Percentiles rank a stretch among this genome's conserved stretches.
Conservation (phyloP, 2,329 filamentous ascomycete genomes). For the Phyllosticta ampelicida region DNA sequence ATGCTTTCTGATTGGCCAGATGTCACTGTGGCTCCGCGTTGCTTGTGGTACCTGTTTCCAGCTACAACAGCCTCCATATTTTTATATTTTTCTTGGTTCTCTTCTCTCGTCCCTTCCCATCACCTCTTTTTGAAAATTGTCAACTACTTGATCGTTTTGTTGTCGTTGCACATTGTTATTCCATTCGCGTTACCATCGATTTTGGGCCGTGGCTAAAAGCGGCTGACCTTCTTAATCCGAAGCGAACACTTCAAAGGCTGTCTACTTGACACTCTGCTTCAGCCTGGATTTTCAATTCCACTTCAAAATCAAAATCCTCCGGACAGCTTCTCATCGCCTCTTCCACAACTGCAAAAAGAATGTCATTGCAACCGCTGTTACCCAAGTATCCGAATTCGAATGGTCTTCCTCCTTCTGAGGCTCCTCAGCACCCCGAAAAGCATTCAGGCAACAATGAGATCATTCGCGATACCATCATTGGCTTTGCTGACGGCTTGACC, state of each 20-base stretch:
- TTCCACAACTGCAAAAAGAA: not conserved
- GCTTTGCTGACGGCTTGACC: conserved; percentile 69
- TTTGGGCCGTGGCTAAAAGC: not conserved
- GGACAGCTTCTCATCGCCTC: not conserved
- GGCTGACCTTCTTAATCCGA: not conserved
- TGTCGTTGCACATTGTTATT: not conserved
- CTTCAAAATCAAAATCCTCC: not conserved
- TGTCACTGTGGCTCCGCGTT: not conserved
- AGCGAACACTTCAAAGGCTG: not conserved
- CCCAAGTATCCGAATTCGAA: not conserved
- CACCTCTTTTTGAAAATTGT: not conserved
- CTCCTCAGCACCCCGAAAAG: conserved; percentile 10
- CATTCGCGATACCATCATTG: conserved; percentile 60
- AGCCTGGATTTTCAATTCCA: no score
- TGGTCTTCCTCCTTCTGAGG: conserved; percentile 1
- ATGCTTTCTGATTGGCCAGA: not conserved
- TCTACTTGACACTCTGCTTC: not conserved
- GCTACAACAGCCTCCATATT: not conserved
- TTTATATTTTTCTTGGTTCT: not conserved
- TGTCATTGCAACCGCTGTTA: not conserved
- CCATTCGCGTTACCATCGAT: not conserved
- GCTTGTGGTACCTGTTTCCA: not conserved
- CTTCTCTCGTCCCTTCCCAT: not conserved
- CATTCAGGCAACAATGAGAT: conserved; percentile 30
- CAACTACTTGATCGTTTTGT: not conserved